Conservation (phyloP, 176 grass and related monocot genomes). For the Neostapfia colusana region DNA sequence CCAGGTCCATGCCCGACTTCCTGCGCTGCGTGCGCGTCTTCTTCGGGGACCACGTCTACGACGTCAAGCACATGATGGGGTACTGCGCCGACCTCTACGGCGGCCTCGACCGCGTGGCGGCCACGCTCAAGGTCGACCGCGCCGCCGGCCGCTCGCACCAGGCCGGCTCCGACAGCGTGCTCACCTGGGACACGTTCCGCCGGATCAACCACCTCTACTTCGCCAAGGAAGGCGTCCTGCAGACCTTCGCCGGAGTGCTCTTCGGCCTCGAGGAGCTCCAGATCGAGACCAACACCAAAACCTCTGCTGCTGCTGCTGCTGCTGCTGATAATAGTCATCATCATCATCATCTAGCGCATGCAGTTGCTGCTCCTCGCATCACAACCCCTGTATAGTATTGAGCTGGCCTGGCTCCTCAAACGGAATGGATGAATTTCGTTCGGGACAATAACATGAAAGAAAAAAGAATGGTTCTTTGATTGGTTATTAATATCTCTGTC, state of each 20-base stretch:
- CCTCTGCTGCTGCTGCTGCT: background rate
- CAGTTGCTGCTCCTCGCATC: background rate
- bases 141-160: conserved; percentile 63
- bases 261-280: conserved; percentile 47
- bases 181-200: conserved; percentile 75
- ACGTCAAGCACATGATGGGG: conserved; percentile 66
- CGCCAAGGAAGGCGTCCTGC: background rate
- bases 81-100: conserved; percentile 52
- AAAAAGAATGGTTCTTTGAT: conserved; percentile 23
- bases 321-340: background rate
- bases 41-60: conserved; percentile 65
- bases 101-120: conserved; percentile 61
- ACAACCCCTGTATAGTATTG: background rate
- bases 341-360: too few relatives aligned
- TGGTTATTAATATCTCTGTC: conserved; percentile 1
- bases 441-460: background rate
- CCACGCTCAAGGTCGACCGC: conserved; percentile 48
- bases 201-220: conserved; percentile 62
- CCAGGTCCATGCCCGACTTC: conserved; percentile 47
- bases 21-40: conserved; percentile 48
- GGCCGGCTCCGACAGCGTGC: conserved; percentile 73
- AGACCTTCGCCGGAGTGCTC: conserved; percentile 48
- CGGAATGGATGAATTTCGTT: background rate
- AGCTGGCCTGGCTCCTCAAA: background rate
- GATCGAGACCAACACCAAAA: background rate